phyloP scores from a whole-genome alignment of 2,329 filamentous ascomycete genomes.

The Fusarium buxicola region DNA sequence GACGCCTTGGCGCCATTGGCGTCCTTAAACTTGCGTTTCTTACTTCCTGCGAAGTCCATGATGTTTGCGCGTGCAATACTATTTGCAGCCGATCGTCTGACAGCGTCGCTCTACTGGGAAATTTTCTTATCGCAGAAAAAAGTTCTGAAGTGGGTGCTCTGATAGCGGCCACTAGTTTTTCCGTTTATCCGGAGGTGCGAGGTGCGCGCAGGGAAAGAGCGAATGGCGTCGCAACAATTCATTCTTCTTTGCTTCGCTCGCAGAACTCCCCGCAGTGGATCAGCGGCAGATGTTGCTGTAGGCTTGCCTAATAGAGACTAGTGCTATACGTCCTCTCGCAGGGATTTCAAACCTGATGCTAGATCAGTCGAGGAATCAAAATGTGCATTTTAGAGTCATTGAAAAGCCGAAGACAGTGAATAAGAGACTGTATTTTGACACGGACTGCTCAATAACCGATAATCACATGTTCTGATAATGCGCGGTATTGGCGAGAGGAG shows the following conservation, averaged over 20 bases:
- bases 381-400: constrained; percentile 4
- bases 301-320: constrained; percentile 32
- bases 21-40: constrained; percentile 59
- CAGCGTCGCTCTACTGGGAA: constrained; percentile 32
- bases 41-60: constrained; percentile 54
- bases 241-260: background rate
- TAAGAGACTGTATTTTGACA: too few relatives aligned
- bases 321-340: constrained; percentile 1
- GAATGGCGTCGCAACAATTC: constrained; percentile 3
- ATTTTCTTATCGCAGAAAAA: constrained; percentile 47
- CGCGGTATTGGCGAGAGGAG: too few relatives aligned
- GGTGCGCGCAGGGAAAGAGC: background rate
- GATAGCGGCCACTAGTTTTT: constrained; percentile 42
- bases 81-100: constrained; percentile 19
- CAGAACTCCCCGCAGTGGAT: constrained; percentile 36
- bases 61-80: constrained; percentile 35
- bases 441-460: too few relatives aligned
- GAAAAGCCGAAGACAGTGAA: background rate
- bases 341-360: background rate
- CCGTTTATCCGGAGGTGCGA: constrained; percentile 5
- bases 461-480: too few relatives aligned
- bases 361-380: constrained; percentile 12
- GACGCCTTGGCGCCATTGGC: constrained; percentile 48
- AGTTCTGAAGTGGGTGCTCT: constrained; percentile 28
- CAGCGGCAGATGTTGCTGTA: constrained; percentile 37